These are phyloP conservation scores for Chlorella sp. DNA, from an alignment of 139 green algal genomes.

Conservation along the genomic window DNA sequence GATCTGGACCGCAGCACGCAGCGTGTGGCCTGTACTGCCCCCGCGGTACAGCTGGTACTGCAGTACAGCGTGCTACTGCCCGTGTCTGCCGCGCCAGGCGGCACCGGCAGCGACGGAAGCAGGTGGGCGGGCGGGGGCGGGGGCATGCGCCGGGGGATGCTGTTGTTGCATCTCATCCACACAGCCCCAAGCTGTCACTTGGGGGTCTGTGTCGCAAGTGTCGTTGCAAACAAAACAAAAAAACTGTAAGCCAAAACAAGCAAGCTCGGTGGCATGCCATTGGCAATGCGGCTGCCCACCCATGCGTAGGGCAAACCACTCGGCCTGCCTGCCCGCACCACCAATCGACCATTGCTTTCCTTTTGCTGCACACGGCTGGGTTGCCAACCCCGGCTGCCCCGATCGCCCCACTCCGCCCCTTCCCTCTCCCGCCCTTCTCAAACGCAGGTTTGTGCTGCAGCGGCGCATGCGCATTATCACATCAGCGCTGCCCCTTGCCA, in stretches of 20 bases:
- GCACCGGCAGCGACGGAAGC: neutral
- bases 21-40: neutral
- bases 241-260: too few species aligned
- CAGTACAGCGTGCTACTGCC: constrained; percentile 71
- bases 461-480: constrained; percentile 68
- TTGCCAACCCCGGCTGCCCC: too few species aligned
- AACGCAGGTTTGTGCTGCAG: constrained; percentile 59
- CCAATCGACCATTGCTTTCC: too few species aligned
- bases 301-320: too few species aligned
- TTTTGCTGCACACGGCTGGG: too few species aligned
- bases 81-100: neutral
- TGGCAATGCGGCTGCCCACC: too few species aligned
- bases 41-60: constrained; percentile 79
- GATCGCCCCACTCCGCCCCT: neutral
- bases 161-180: too few species aligned
- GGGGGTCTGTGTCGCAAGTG: too few species aligned
- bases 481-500: constrained; percentile 46
- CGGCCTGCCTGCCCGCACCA: too few species aligned
- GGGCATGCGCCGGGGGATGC: neutral
- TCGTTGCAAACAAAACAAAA: too few species aligned
- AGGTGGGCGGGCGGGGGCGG: neutral
- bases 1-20: constrained; percentile 67
- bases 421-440: neutral
- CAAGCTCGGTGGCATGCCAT: too few species aligned
- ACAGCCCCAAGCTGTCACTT: too few species aligned